These are phyloP conservation scores for Pestalotiopsis sp. DNA, from an alignment of 2,329 filamentous ascomycete genomes.

Conservation along the genomic window DNA sequence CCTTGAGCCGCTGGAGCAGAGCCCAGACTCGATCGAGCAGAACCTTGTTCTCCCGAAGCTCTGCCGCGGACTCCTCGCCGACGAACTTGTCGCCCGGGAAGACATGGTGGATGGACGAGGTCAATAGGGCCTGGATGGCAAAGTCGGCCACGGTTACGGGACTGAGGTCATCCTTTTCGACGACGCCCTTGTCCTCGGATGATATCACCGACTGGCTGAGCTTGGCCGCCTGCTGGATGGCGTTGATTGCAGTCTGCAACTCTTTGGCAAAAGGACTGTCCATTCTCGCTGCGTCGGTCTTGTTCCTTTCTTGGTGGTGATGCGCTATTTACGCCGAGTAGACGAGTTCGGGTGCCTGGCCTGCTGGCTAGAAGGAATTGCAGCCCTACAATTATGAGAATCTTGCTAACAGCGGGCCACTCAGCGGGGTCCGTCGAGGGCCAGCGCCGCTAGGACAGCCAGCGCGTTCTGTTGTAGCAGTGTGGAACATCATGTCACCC, in stretches of 20 bases:
- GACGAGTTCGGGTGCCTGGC: no score
- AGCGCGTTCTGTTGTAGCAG: no score
- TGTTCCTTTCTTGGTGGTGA: background rate
- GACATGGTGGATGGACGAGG: slow-evolving; percentile 48
- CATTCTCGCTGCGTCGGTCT: slow-evolving; percentile 19
- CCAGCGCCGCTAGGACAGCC: background rate
- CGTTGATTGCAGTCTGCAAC: slow-evolving; percentile 29
- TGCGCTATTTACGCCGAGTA: background rate
- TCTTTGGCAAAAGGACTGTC: slow-evolving; percentile 32
- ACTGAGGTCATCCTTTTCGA: slow-evolving; percentile 57
- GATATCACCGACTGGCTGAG: slow-evolving; percentile 53
- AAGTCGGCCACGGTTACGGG: slow-evolving; percentile 64
- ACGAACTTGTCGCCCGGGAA: slow-evolving; percentile 57
- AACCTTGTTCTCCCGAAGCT: slow-evolving; percentile 43
- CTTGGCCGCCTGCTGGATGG: slow-evolving; percentile 41
- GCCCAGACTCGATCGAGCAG: slow-evolving; percentile 51
- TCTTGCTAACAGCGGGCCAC: background rate
- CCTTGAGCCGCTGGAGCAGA: slow-evolving; percentile 37
- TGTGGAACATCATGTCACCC: no score
- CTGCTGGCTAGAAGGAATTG: no score
- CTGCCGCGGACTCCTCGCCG: slow-evolving; percentile 56
- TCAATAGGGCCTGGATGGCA: slow-evolving; percentile 59
- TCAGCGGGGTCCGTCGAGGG: background rate
- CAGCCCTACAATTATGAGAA: background rate
- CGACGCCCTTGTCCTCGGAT: slow-evolving; percentile 49